Evolutionary conservation across 2,329 filamentous ascomycete species (phyloP), one percentile per base, ranked within the genome.

Genomic region (Fusarium virguliforme): DNA sequence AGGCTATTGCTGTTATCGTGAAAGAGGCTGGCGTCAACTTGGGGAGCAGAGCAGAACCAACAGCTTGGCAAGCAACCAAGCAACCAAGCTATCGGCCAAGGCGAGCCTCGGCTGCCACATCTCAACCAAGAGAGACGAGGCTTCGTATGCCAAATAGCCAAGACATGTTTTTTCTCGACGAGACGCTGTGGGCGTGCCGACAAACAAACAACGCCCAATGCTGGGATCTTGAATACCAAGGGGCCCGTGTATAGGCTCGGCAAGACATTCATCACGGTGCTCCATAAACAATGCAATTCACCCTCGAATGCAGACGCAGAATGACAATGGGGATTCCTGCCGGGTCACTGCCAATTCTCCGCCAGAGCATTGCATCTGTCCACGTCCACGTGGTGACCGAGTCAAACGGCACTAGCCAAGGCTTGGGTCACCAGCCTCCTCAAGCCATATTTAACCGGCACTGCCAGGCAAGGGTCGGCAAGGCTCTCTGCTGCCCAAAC

Each of bases 341-440:
- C n/a, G 41, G 55, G 38, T 26, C 41, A 40, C 40, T 15, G 28
- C 34, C 40, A 38, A 41, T 38, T 35, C 41, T 59, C 38, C 41
- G 30, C 28, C 26, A 40, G 35, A 32, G 22, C 41, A 30, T 15
- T 40, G 57, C 43, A 60, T 60, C 34, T 54, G 34, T 28, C 56
- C 22, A 30, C 51, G 34, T 57, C 32, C 37, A 60, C 60, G 60
- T 43, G 40, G 38, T 64, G 51, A 53, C 67, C 48, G 55, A 58
- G 66, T 62, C 34, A 60, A 54, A 32, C 28, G 43, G 43, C 54
- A 56, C 71, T 54, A 43, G 54, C 24, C 43, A 66, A 22, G 38
- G 56, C 53, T 34, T 34, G 35, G 59, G 48, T 53, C 38, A 35
- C 51, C 40, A 60, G 63, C 51, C 38, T 62, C 51, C 50, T 48